Conservation (phyloP, 2,329 filamentous ascomycete genomes). For the Cytospora paraplurivora region DNA sequence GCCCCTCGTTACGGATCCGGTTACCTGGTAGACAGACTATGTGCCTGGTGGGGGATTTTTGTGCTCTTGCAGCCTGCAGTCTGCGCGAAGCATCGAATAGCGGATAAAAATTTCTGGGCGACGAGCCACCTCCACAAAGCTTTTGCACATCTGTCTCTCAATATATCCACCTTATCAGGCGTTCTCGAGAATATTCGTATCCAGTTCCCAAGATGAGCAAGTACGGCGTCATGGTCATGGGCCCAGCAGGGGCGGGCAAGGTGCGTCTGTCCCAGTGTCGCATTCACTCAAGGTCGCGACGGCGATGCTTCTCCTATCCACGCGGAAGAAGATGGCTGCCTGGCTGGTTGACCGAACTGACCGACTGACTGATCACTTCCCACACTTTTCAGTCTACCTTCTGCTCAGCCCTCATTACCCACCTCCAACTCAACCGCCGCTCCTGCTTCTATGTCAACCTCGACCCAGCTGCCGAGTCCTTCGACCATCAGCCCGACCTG, state of each 20-base stretch:
- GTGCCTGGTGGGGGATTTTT: neutral
- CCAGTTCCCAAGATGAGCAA: constrained; percentile 70
- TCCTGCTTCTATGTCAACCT: constrained; percentile 98
- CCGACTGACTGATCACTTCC: no score
- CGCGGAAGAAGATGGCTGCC: neutral
- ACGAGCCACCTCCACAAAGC: neutral
- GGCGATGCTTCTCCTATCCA: constrained; percentile 8
- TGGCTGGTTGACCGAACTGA: neutral
- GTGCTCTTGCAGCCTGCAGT: neutral
- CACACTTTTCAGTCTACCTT: constrained; percentile 72
- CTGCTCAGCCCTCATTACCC: constrained; percentile 88
- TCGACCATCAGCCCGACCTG: constrained; percentile 87
- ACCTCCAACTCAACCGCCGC: constrained; percentile 86
- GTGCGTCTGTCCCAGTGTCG: constrained; percentile 44
- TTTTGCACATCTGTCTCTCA: neutral
- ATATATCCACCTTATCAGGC: constrained; percentile 5
- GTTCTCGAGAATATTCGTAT: neutral
- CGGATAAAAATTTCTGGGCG: neutral
- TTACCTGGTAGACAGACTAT: neutral
- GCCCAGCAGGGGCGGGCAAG: constrained; percentile 93
- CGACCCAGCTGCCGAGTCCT: constrained; percentile 91
- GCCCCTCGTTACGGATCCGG: neutral
- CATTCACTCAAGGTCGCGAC: neutral
- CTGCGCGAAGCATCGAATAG: neutral
- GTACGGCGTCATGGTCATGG: constrained; percentile 93